Conservation (phyloP, 2,329 filamentous ascomycete genomes). For the Fusarium marasasianum region DNA sequence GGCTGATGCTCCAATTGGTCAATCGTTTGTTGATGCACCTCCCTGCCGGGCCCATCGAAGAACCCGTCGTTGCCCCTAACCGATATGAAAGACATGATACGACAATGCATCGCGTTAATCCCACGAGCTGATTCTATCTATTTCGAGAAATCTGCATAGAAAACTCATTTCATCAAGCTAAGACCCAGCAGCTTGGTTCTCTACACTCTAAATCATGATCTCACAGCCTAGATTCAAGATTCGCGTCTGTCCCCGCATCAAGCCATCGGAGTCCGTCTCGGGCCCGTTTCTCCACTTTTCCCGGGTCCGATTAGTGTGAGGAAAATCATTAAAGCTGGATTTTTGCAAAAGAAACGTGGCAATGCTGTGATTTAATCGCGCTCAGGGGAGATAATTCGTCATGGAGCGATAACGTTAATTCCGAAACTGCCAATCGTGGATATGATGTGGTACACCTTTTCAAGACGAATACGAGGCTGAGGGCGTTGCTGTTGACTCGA, state of each 20-base stretch:
- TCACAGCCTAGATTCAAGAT: background rate
- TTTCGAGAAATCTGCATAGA: background rate
- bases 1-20: background rate
- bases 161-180: background rate
- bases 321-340: background rate
- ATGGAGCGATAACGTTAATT: background rate
- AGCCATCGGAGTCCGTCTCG: slow-evolving; percentile 7
- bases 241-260: background rate
- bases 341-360: background rate
- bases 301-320: background rate
- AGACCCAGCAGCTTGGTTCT: background rate
- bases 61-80: background rate
- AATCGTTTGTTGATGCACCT: background rate
- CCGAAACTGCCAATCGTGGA: background rate
- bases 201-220: background rate
- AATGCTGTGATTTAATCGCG: background rate
- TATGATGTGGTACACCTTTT: background rate
- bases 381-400: background rate
- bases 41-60: background rate
- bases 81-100: background rate
- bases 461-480: background rate
- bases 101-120: background rate
- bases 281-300: slow-evolving; percentile 3
- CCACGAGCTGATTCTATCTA: background rate
- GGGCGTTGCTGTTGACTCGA: background rate